A percentile compares a stretch with the other conserved stretches of the same genome.
phyloP scores from a whole-genome alignment of 106 monocot genomes.

The Posidonia australis region DNA sequence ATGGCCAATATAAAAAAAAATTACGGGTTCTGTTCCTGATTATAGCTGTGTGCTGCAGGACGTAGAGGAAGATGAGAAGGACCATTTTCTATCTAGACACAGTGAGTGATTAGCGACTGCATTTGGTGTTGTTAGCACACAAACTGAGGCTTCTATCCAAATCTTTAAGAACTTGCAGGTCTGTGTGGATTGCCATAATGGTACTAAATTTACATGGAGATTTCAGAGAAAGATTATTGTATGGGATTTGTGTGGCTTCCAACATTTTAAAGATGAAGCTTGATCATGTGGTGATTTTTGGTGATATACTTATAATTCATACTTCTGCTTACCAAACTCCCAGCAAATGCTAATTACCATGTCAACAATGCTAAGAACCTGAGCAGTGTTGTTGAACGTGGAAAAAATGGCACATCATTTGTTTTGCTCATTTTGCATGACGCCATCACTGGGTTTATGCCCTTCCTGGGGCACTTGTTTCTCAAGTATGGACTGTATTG shows the following conservation, averaged over 20 bases:
- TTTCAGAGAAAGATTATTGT: slow-evolving; percentile 67
- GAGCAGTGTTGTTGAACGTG: too few species aligned
- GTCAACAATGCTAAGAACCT: too few species aligned
- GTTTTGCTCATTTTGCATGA: too few species aligned
- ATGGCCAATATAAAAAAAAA: slow-evolving; percentile 48
- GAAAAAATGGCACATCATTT: too few species aligned
- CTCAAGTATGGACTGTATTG: too few species aligned
- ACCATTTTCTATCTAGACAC: slow-evolving; percentile 49
- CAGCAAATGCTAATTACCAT: too few species aligned
- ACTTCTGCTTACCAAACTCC: not conserved
- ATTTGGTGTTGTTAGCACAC: slow-evolving; percentile 53
- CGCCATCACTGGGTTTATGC: too few species aligned
- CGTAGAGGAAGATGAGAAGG: slow-evolving; percentile 73
- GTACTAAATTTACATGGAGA: slow-evolving; percentile 59
- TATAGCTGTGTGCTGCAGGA: slow-evolving; percentile 73
- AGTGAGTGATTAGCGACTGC: slow-evolving; percentile 73
- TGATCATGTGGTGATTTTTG: slow-evolving; percentile 76
- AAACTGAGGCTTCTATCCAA: slow-evolving; percentile 26
- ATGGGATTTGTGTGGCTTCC: slow-evolving; percentile 64
- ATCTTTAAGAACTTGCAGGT: slow-evolving; percentile 69
- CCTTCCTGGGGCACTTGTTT: too few species aligned
- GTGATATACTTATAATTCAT: slow-evolving; percentile 15
- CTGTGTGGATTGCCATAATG: slow-evolving; percentile 72
- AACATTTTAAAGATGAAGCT: too few species aligned
- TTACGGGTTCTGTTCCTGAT: slow-evolving; percentile 64